A percentile compares a stretch with the other conserved stretches of the same genome.
Evolutionary conservation across 1,139 yeast genomes (phyloP).

Genomic region (Yamadazyma kanchanaburiensis): DNA sequence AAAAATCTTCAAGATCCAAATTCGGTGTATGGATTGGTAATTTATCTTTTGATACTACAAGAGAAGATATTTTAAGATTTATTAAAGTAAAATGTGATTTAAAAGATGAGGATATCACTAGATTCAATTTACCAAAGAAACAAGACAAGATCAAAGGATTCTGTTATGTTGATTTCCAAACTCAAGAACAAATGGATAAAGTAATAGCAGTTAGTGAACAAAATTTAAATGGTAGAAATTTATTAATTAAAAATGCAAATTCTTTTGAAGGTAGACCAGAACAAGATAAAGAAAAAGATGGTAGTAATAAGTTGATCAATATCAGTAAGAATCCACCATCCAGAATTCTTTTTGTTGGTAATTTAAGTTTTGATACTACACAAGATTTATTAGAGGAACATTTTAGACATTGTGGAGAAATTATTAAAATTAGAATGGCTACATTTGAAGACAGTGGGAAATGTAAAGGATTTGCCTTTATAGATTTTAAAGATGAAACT

Average conservation of each 20-base stretch:
- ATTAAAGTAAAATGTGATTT: conserved; percentile 58
- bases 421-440: conserved; percentile 84
- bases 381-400: conserved; percentile 74
- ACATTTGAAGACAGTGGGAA: conserved; percentile 95
- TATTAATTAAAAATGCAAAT: conserved; percentile 76
- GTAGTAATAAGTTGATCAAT: conserved; percentile 20
- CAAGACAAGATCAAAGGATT: conserved; percentile 74
- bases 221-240: conserved; percentile 75
- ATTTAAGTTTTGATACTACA: conserved; percentile 89
- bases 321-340: conserved; percentile 80
- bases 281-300: conserved; percentile 60
- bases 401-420: conserved; percentile 80
- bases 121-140: conserved; percentile 67
- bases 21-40: conserved; percentile 95
- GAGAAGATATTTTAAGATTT: conserved; percentile 68
- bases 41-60: conserved; percentile 77
- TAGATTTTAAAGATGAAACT: conserved; percentile 77
- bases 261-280: conserved; percentile 90
- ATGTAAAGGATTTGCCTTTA: conserved; percentile 94
- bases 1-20: conserved; percentile 37
- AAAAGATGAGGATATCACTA: conserved; percentile 47
- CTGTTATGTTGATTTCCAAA: conserved; percentile 84
- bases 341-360: conserved; percentile 87
- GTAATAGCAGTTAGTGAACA: conserved; percentile 70
- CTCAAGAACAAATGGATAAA: conserved; percentile 56